Conservation (phyloP, 164 flowering plant genomes). For the Malania oleifera region DNA sequence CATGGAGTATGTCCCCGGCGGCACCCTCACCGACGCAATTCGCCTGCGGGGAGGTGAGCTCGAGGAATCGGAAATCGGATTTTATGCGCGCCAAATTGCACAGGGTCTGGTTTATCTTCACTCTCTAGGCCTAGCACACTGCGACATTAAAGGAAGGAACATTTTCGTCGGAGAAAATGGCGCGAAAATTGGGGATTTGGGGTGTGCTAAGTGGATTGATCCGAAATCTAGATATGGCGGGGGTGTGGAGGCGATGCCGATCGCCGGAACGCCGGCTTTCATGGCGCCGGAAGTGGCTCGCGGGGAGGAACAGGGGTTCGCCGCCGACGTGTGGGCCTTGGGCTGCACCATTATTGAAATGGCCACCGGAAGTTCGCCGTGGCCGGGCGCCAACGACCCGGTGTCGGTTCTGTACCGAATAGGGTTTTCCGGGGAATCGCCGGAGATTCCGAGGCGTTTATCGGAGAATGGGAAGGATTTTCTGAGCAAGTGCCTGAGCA, state of each 20-base stretch:
- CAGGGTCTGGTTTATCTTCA: background rate
- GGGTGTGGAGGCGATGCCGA: background rate
- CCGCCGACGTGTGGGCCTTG: slow-evolving; percentile 78
- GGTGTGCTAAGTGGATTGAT: slow-evolving; percentile 50
- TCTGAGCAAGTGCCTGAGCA: slow-evolving; percentile 50
- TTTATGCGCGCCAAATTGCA: background rate
- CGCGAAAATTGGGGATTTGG: slow-evolving; percentile 69
- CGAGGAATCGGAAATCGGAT: background rate
- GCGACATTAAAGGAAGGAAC: slow-evolving; percentile 18
- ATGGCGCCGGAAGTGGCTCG: slow-evolving; percentile 92
- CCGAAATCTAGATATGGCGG: no score
- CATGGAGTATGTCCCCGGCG: background rate
- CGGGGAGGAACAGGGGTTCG: slow-evolving; percentile 59
- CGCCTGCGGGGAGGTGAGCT: background rate
- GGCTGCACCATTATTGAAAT: slow-evolving; percentile 81
- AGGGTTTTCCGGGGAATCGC: slow-evolving; percentile 50
- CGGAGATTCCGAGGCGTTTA: slow-evolving; percentile 44
- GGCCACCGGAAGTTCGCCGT: slow-evolving; percentile 65
- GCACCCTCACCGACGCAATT: background rate
- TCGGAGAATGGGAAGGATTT: slow-evolving; percentile 62
- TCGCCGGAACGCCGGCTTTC: slow-evolving; percentile 66
- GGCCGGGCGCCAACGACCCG: slow-evolving; percentile 45
- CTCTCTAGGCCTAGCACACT: background rate
- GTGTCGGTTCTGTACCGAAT: slow-evolving; percentile 49
- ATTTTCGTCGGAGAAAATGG: slow-evolving; percentile 44